These are phyloP conservation scores for Collariella sp. DNA, from an alignment of 495 filamentous ascomycete species.

Conservation along the genomic window DNA sequence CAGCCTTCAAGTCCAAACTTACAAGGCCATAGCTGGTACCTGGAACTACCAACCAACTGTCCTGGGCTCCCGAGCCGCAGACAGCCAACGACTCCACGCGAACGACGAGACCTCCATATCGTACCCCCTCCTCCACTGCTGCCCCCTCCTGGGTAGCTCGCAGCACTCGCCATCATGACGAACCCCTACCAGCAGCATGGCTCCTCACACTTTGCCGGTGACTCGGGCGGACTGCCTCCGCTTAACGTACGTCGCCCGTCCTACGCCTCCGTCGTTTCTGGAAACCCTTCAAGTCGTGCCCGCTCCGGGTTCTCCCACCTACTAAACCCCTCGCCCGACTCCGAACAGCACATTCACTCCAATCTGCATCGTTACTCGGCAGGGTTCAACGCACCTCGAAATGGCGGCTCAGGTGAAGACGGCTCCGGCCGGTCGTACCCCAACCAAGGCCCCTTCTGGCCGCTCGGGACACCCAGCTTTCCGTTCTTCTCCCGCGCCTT, in stretches of 20 bases:
- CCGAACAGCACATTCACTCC: conserved; percentile 27
- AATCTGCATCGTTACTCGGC: conserved; percentile 33
- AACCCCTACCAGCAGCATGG: conserved; percentile 23
- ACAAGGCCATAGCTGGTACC: not conserved
- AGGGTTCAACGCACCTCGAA: not conserved
- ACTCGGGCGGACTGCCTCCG: conserved; percentile 15
- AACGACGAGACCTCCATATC: conserved; percentile 2
- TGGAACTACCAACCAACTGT: not conserved
- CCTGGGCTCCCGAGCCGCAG: not conserved
- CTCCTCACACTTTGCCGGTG: conserved; percentile 14
- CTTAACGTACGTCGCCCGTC: conserved; percentile 44
- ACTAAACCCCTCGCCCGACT: conserved; percentile 44
- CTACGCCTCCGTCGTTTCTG: conserved; percentile 77
- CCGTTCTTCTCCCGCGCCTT: conserved; percentile 56
- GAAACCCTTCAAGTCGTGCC: conserved; percentile 39
- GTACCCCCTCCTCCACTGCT: conserved; percentile 9
- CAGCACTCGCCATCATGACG: conserved; percentile 24
- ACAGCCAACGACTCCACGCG: not conserved
- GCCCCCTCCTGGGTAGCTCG: conserved; percentile 8
- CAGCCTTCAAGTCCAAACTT: too few species aligned
- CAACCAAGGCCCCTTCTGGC: conserved; percentile 21
- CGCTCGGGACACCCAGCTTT: conserved; percentile 35
- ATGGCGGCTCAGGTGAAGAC: conserved; percentile 6
- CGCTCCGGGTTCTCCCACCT: conserved; percentile 54
- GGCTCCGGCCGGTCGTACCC: not conserved